Evolutionary conservation across 148 eudicot genomes (phyloP).

Genomic region (Heliamphora exappendiculata): DNA sequence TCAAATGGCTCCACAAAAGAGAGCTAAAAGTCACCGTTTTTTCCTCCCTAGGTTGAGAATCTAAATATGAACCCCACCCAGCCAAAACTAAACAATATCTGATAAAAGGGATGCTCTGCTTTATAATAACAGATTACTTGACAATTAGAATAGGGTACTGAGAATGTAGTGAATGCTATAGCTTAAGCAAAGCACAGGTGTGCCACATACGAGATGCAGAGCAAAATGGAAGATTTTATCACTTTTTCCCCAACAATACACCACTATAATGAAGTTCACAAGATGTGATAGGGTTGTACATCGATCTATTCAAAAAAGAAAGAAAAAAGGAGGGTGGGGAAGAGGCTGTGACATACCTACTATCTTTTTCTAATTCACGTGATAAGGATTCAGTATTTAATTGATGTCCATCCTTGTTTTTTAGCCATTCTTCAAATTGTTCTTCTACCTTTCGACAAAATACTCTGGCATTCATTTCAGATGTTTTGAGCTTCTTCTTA

Average conservation of each 20-base stretch:
- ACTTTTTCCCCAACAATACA: not conserved
- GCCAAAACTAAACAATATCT: not conserved
- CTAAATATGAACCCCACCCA: not conserved
- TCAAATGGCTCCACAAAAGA: not conserved
- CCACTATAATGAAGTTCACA: not conserved
- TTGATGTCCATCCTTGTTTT: not conserved
- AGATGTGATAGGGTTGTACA: not conserved
- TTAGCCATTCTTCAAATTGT: constrained; percentile 19
- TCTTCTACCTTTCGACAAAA: constrained; percentile 35
- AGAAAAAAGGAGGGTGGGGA: not conserved
- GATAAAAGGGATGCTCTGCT: not conserved
- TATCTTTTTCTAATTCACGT: constrained; percentile 19
- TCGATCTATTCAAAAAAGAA: not conserved
- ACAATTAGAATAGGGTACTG: not conserved
- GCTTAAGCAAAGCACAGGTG: not conserved
- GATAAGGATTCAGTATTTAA: not conserved
- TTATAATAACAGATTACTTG: not conserved
- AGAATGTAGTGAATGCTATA: not conserved
- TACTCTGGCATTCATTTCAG: constrained; percentile 25
- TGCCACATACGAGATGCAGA: not conserved
- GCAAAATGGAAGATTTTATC: not conserved
- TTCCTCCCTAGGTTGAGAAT: not conserved
- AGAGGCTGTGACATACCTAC: constrained; percentile 15
- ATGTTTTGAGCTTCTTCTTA: constrained; percentile 28
- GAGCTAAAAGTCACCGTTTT: not conserved